Percentiles rank a stretch among this genome's conserved stretches.
These are phyloP conservation scores for Friedmanniomyces endolithicus DNA, from an alignment of 495 filamentous ascomycete species.

Conservation along the genomic window DNA sequence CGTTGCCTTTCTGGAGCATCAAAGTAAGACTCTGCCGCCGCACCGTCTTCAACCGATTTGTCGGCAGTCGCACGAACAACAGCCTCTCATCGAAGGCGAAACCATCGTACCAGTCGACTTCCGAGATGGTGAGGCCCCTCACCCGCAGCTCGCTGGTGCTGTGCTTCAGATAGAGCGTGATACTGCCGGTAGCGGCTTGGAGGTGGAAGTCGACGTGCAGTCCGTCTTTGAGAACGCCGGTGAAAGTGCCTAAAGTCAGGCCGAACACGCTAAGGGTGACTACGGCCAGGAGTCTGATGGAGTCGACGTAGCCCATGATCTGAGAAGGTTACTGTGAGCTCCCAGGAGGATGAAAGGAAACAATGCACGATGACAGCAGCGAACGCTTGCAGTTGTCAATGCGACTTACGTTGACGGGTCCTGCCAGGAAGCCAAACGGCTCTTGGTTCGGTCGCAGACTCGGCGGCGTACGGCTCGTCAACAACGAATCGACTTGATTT, in stretches of 20 bases:
- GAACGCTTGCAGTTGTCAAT: not conserved
- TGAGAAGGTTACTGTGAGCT: not conserved
- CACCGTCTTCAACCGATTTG: not conserved
- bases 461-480: not conserved
- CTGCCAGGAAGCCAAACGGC: not conserved
- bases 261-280: not conserved
- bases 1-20: not conserved
- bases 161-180: not conserved
- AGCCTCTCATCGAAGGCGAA: not conserved
- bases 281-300: not conserved
- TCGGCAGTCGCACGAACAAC: not conserved
- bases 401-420: not conserved
- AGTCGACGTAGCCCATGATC: not conserved
- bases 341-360: too few species aligned
- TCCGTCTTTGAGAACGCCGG: not conserved
- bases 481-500: not conserved
- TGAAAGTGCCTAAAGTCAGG: not conserved
- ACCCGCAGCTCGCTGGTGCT: not conserved
- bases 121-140: not conserved
- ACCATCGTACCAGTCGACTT: not conserved
- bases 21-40: not conserved
- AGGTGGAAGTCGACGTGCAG: not conserved
- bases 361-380: not conserved
- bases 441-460: not conserved
- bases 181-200: not conserved